Percentiles rank a stretch among this genome's conserved stretches.
Conservation (phyloP, 164 flowering plant species). For the Umbilicus rupestris region DNA sequence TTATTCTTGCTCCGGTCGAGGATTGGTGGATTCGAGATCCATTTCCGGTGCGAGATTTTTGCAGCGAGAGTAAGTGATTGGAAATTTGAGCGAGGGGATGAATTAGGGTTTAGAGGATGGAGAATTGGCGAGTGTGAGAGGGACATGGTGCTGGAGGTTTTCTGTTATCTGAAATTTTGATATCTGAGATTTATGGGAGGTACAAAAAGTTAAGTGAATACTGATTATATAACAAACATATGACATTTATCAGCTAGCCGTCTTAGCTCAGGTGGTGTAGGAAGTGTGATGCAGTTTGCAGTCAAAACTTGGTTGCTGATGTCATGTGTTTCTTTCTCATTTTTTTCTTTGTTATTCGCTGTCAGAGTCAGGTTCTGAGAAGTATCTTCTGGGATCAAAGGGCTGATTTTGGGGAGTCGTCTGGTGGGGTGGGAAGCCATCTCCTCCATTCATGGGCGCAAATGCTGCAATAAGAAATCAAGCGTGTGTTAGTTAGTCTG, state of each 20-base stretch:
- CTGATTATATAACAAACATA: too few relatives aligned
- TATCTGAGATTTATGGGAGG: neutral
- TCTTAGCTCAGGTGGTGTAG: too few relatives aligned
- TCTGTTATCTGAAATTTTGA: neutral
- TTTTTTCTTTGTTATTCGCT: constrained; percentile 6
- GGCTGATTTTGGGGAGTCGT: constrained; percentile 37
- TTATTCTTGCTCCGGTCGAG: neutral
- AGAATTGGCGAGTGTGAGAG: neutral
- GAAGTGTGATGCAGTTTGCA: too few relatives aligned
- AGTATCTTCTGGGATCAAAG: constrained; percentile 46
- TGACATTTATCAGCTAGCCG: too few relatives aligned
- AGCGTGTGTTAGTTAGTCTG: neutral
- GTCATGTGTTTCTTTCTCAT: too few relatives aligned
- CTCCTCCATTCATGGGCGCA: constrained; percentile 61
- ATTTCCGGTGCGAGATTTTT: neutral
- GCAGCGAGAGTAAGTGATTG: neutral
- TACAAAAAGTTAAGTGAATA: too few relatives aligned
- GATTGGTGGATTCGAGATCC: neutral
- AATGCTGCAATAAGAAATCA: constrained; percentile 44
- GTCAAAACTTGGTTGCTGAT: neutral
- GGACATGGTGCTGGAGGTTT: neutral
- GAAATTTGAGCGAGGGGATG: neutral
- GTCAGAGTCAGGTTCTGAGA: constrained; percentile 21
- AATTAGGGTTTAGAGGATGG: neutral
- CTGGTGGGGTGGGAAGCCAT: constrained; percentile 16